Base-by-base conservation (phyloP, 139 green algal genomes). In the Raphidocelis subcapitata region DNA sequence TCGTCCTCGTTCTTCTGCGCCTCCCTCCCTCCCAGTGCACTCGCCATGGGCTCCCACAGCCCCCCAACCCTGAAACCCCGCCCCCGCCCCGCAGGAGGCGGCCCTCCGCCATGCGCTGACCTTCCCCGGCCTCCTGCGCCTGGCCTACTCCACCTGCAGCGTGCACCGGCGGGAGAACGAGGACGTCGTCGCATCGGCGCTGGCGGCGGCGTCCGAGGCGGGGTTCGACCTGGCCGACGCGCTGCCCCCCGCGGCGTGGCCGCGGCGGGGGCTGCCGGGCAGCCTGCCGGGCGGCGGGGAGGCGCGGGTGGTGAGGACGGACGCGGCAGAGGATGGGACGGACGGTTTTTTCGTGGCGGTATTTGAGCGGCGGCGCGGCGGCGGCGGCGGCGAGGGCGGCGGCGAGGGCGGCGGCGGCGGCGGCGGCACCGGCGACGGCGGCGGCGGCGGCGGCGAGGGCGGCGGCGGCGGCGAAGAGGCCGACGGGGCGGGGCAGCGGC, bases 121-220 rank as follows among this genome's bases (percentile, higher is more conserved):
- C 10, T 95, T 97, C 65, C 94, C 93, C 2, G 67, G 62, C 1
- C 69, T 93, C 67, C 26, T 86, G 74, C 81, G 95, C 1, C 67
- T 99, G 5, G 89, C 92, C 21, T 99, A 99, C 84, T 97, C 89
- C 51, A 99, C 95, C 3, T 97, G 93, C 84, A 92, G 77, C 8
- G 75, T 98, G 33, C 85, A 98, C 68, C 62, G 70, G 24, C 65
- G 72, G 21, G 95, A 99, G 81, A 99, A 99, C 74, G 95, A 99
- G 81, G 79, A 81, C 1, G 95, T 99, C 35, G 86, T 94, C 26
- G 85, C 88, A 3, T 86, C 86, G 1, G 88, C 95, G 56, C 80
- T 96, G 68, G 51, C 65, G 0, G 49, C 31, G 14, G 66, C 75
- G n/a, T 23, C 52, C 2, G 74, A 33, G 20, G 56, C 64, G 26